Evolutionary conservation across 768 basidiomycete species (phyloP).

Genomic region (Clavulina sp.): DNA sequence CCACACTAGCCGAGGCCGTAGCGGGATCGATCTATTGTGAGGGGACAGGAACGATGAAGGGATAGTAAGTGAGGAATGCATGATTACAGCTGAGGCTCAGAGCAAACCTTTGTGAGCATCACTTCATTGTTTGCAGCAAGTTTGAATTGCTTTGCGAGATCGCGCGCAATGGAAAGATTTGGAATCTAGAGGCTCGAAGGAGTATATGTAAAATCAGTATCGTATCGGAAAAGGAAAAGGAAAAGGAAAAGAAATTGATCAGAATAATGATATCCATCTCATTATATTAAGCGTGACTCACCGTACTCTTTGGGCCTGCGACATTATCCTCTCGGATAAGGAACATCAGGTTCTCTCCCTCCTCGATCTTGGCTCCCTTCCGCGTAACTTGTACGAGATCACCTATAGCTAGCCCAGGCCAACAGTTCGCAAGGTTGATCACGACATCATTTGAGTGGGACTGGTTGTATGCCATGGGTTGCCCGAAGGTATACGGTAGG

Average conservation of each 20-base stretch:
- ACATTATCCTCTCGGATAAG: neutral
- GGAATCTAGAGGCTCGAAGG: no score
- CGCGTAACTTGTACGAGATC: neutral
- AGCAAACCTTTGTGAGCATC: neutral
- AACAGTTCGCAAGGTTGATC: neutral
- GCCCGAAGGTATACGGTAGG: no score
- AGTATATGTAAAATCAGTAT: neutral
- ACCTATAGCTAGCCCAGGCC: neutral
- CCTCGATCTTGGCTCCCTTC: neutral
- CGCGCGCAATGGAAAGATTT: neutral
- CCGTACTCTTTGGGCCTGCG: neutral
- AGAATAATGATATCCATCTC: neutral
- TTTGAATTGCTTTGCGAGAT: neutral
- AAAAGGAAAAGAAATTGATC: neutral
- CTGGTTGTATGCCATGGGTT: no score
- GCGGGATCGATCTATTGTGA: neutral
- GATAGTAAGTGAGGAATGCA: neutral
- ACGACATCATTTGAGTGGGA: no score
- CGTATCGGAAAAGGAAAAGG: neutral
- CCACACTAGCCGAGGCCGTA: conserved; percentile 11
- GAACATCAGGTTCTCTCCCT: neutral
- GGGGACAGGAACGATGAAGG: neutral
- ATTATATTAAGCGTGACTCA: neutral
- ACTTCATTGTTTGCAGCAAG: neutral
- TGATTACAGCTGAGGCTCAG: no score